phyloP scores from a whole-genome alignment of 1,284 basidiomycete species.

The Vanrija sp. region DNA sequence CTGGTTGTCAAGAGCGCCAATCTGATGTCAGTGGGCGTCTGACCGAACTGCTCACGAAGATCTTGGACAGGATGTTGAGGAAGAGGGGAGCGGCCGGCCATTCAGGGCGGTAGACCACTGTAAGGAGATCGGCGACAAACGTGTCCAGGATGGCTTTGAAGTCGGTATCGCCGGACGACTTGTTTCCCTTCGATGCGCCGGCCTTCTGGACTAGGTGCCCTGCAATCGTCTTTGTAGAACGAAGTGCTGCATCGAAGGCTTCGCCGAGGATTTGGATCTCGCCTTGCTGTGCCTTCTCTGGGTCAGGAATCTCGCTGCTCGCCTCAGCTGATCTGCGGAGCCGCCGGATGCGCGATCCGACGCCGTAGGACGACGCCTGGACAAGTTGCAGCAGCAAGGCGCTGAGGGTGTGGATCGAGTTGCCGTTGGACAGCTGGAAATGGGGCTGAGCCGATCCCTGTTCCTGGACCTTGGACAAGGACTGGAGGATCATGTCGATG shows the following conservation, averaged over 20 bases:
- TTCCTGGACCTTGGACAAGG: constrained; percentile 83
- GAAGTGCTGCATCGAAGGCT: constrained; percentile 64
- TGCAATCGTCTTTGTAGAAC: constrained; percentile 76
- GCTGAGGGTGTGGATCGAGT: constrained; percentile 84
- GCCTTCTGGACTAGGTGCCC: constrained; percentile 73
- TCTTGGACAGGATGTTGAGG: constrained; percentile 69
- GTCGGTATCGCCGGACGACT: constrained; percentile 82
- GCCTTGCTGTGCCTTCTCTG: not conserved
- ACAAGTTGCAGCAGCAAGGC: constrained; percentile 91
- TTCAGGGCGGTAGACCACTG: constrained; percentile 87
- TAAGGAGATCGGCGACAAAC: constrained; percentile 80
- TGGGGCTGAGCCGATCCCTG: constrained; percentile 80
- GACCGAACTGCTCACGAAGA: constrained; percentile 61
- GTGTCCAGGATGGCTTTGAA: constrained; percentile 87
- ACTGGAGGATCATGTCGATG: constrained; percentile 87
- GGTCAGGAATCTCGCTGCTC: not conserved
- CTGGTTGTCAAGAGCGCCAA: constrained; percentile 72
- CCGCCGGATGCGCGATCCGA: constrained; percentile 46
- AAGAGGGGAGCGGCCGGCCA: constrained; percentile 90
- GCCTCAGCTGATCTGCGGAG: constrained; percentile 58
- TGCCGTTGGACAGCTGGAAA: constrained; percentile 60
- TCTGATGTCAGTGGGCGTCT: constrained; percentile 50
- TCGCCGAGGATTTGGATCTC: constrained; percentile 13
- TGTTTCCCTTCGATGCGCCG: constrained; percentile 64
- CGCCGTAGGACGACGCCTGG: constrained; percentile 82